Evolutionary conservation across 108 stramenopile species (phyloP), one percentile per base, ranked within the genome.

Genomic region (Fistulifera pelliculosa): DNA sequence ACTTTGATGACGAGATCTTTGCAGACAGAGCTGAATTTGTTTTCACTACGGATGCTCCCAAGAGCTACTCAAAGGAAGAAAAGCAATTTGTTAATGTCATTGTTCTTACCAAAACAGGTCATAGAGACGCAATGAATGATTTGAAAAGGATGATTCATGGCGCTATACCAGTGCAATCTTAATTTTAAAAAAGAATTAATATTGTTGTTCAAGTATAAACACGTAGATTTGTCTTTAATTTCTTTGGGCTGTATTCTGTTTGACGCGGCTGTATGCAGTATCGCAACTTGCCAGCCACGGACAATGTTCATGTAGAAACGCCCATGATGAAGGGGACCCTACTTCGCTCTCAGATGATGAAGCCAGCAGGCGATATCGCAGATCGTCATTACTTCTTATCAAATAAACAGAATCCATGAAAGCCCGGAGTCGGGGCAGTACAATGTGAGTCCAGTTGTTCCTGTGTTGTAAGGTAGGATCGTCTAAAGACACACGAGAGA

Each of bases 1-100:
- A 76, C 62, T 90, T 86, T 68, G 88, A 90, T 60, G 88, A 90
- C 65, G 88, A 90, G 54, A 65, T 90, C 17, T 83, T 90, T 60
- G 77, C 84, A 6, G 48, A 60, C 5, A 69, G 81, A 70, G 80
- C 88, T 3, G 88, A 86, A 62, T 85, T 81, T 56, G 71, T 73
- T 18, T 90, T 69, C 54, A 74, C 77, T 42, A 66, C 86, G 42
- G 68, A 77, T 27, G 58, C 77, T 1, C 76, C 81, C 38, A 75
- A 80, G 50, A 53, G 58, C n/a, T 66, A 60, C 69, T 75, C 75
- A 10, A 65, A 59, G 47, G 82, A 81, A 47, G 77, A 85, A 48
- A 78, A 69, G 35, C 73, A 69, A 19, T 56, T 56, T 3, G 56
- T 73, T 47, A 76, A 64, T 53, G 82, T 84, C n/a, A 76, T 86